Conservation (phyloP, 2,329 filamentous ascomycete genomes). For the Elsinoe perseae region DNA sequence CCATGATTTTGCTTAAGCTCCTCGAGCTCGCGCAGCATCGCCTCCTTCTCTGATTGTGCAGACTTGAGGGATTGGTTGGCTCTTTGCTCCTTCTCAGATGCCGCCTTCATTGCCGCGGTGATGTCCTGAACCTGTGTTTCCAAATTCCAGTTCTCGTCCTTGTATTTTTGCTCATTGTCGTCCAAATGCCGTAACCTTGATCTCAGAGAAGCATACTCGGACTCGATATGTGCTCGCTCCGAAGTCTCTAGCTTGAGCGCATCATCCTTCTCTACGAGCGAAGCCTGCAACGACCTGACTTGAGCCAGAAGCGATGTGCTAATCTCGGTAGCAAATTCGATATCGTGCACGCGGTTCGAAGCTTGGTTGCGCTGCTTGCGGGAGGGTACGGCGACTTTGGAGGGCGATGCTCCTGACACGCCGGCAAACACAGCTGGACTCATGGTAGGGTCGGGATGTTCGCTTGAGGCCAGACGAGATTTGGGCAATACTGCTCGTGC, state of each 20-base stretch:
- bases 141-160: conserved; percentile 97
- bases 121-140: conserved; percentile 88
- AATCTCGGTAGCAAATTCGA: conserved; percentile 97
- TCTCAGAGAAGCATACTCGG: conserved; percentile 69
- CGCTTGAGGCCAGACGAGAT: conserved; percentile 48
- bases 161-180: conserved; percentile 91
- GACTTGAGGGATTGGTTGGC: conserved; percentile 64
- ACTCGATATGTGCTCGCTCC: conserved; percentile 72
- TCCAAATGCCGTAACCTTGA: conserved; percentile 76
- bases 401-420: conserved; percentile 76
- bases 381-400: conserved; percentile 79
- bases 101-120: conserved; percentile 63
- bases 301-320: conserved; percentile 91
- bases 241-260: conserved; percentile 65
- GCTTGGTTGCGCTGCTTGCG: conserved; percentile 87
- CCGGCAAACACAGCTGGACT: conserved; percentile 56
- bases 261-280: conserved; percentile 83
- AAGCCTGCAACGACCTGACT: conserved; percentile 77
- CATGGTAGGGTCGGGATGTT: conserved; percentile 16
- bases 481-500: conserved; percentile 84
- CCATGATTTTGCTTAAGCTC: conserved; percentile 75
- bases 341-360: conserved; percentile 81
- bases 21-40: conserved; percentile 77
- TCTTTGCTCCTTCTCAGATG: conserved; percentile 74
- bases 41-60: conserved; percentile 65